Base-by-base conservation (phyloP, 2,329 filamentous ascomycete species). In the Paracamarosporium sp. region DNA sequence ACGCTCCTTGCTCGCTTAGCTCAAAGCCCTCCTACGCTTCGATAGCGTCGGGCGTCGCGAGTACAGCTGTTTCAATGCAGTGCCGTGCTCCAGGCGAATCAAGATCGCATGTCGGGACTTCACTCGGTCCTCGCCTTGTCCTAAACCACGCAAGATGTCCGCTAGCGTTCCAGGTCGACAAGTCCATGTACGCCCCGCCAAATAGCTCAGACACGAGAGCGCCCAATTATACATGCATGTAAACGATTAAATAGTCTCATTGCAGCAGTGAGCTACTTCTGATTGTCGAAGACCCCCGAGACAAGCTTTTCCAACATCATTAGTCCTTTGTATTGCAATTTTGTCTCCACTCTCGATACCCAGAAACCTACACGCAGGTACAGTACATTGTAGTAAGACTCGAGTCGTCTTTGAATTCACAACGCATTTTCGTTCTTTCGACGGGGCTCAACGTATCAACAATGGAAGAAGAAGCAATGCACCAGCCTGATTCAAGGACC, bases 401-500 rank as follows among this genome's bases (percentile, higher is more conserved):
- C 36, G 4, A 20, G 36, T 15, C 31, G 13, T 12, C 7, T 11
- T 9, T 9, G 2, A 11, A 17, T 17, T 40, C 17, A n/a, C 17
- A 11, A 8, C 7, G 17, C 17, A 8, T 11, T 11, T 40, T 4
- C 17, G 22, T n/a, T n/a, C n/a, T n/a, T 27, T 20, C 22, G 1
- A 25, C 27, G 40, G 40, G 12, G 40, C 24, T 25, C 4, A 33
- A 47, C 31, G 15, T 22, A n/a, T 11, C 8, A 44, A 43, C n/a
- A 5, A 53, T 58, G 52, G 55, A 53, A 28, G 52, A 56, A 3
- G 43, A 24, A 24, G 17, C 35, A 27, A 27, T 9, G 1, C 30
- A 36, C 9, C 31, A 51, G 24, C 27, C 24, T 2, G 7, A 56
- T 5, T 41, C 33, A 24, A 50, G 54, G 33, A n/a, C 22, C 5